These are phyloP conservation scores for Aspergillus uvarum DNA, from an alignment of 2,329 filamentous ascomycete species.

Conservation along the genomic window DNA sequence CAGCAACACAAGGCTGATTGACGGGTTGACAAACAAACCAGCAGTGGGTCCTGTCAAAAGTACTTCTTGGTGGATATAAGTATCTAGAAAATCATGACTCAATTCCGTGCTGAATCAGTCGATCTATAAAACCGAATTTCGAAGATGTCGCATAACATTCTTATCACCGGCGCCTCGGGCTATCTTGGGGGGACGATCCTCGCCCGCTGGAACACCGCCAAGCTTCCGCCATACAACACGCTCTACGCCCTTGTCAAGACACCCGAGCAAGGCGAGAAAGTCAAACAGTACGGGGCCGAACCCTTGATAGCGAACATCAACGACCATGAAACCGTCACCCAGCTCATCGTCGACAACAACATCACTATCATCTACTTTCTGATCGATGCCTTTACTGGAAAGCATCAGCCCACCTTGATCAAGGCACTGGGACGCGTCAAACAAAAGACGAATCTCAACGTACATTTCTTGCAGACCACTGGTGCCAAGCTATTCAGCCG, in stretches of 20 bases:
- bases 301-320: slow-evolving; percentile 31
- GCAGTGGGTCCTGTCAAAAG: too few relatives aligned
- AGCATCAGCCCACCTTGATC: slow-evolving; percentile 45
- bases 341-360: slow-evolving; percentile 41
- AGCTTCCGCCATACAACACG: slow-evolving; percentile 45
- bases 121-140: background rate
- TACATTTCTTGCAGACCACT: slow-evolving; percentile 54
- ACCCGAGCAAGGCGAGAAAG: slow-evolving; percentile 45
- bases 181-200: slow-evolving; percentile 56
- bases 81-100: too few relatives aligned
- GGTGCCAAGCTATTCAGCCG: slow-evolving; percentile 56
- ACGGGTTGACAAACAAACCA: too few relatives aligned
- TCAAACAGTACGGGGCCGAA: slow-evolving; percentile 46
- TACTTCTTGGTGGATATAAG: too few relatives aligned
- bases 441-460: slow-evolving; percentile 39
- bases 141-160: slow-evolving; percentile 8
- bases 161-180: slow-evolving; percentile 53
- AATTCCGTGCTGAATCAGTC: too few relatives aligned
- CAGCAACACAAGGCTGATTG: too few relatives aligned
- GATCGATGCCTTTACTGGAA: slow-evolving; percentile 41
- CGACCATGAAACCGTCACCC: slow-evolving; percentile 36
- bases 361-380: slow-evolving; percentile 54
- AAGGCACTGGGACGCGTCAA: slow-evolving; percentile 49
- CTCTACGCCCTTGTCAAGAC: slow-evolving; percentile 52
- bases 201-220: slow-evolving; percentile 37